Base-by-base conservation (phyloP, 2,329 filamentous ascomycete genomes). In the Lizonia empirigonia region DNA sequence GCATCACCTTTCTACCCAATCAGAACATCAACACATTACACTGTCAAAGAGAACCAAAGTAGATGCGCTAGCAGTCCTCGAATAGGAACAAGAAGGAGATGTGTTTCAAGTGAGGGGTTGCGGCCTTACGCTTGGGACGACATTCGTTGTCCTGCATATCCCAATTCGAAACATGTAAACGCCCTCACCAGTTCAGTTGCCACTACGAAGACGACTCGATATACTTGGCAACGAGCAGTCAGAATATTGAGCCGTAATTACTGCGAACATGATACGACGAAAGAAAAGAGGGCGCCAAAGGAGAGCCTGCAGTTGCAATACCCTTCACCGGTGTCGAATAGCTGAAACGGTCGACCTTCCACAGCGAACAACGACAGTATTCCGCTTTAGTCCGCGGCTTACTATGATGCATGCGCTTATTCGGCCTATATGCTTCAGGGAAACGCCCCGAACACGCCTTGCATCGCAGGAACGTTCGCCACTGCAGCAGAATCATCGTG, bases 31-130 rank as follows among this genome's bases (percentile, higher is more conserved):
- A 23, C 53, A 53, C 60, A 58, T 45, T 32, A 47, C 13, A 0
- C 27, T 37, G 37, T 22, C 18, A 30, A 19, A 42, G 15, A 22
- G 12, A 39, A 29, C 16, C 40, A 50, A 37, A 40, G 23, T 29
- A 55, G 51, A 59, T 64, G 61, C 52, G 61, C 35, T 65, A 56
- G 60, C 63, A 46, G 15, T 30, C 34, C 27, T 55, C 55, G 40
- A 61, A 57, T 54, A 29, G 44, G 37, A 50, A 49, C 24, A 36
- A 38, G 35, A 42, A 45, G 53, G 50, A 42, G 32, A 29, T 18
- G 15, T n/a, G 37, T 52, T 47, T 47, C 42, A 47, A 34, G 22
- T 42, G 42, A 47, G 33, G 48, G 23, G 36, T 4, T 15, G 32
- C 22, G 20, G 6, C 37, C 37, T 47, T 42, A 37, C 47, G 37